Evolutionary conservation across 2,329 filamentous ascomycete genomes (phyloP), one percentile per base, ranked within the genome.

Genomic region (Xylaria arbuscula): DNA sequence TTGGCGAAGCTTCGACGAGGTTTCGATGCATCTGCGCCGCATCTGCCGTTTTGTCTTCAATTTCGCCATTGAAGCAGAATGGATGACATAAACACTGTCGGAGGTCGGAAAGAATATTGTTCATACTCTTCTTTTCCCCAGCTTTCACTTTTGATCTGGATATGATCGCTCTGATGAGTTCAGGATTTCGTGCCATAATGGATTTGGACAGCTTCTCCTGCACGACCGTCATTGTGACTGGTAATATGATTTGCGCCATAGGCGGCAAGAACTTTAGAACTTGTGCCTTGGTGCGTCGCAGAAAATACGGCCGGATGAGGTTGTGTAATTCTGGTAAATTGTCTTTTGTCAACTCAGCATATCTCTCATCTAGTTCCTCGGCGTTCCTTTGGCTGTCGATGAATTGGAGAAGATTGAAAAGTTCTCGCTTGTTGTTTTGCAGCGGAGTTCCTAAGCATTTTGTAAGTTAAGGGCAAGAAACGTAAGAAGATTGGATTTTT

Each of bases 401-500:
- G 79, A 99, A 99, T 72, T 98, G 95, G 3, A 99, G 82, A n/a
- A 99, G 85, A 76, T 98, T 99, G 83, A 98, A 98, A 0, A 99
- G 84, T 79, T 99, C 96, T 55, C 94, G 88, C 73, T 93, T 93
- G 78, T 98, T 98, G 80, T 99, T 99, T 75, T 99, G 96, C 13
- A 99, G 82, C 0, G 96, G 96, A 0, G 96, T 99, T 1, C 90
- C 77, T 78, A 36, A 67, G 50, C 70, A 51, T 3, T 34, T 10
- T 34, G 62, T 78, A 66, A 76, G 75, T 53, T 38, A 58, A 57
- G 17, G 32, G 7, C n/a, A 24, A 40, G 17, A 36, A 10, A 11
- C 28, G 28, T 28, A 28, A 40, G 15, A 34, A 45, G 8, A 24
- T 38, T 11, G 56, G 42, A 9, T 53, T 42, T 32, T 28, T 5